phyloP scores from a whole-genome alignment of 2,329 filamentous ascomycete genomes.

The Fusarium decemcellulare region DNA sequence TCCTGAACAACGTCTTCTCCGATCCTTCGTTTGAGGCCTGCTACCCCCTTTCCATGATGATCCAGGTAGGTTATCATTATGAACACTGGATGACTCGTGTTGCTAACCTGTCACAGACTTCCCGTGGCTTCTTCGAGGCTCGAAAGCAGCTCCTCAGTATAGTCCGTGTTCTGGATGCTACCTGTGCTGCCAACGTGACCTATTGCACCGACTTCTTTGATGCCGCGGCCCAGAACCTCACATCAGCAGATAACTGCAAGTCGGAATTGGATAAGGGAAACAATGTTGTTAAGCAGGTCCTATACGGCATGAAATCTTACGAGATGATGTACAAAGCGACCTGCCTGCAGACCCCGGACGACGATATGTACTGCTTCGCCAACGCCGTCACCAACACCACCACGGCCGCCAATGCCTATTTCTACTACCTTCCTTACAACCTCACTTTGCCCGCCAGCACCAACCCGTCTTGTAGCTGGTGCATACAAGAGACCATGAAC shows the following conservation, averaged over 20 bases:
- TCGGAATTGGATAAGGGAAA: slow-evolving; percentile 78
- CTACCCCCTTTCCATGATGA: slow-evolving; percentile 86
- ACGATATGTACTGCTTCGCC: slow-evolving; percentile 83
- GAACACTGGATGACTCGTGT: not conserved
- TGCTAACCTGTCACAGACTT: slow-evolving; percentile 71
- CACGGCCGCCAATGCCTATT: slow-evolving; percentile 79
- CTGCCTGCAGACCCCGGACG: slow-evolving; percentile 79
- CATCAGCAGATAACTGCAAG: slow-evolving; percentile 75
- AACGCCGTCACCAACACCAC: slow-evolving; percentile 84
- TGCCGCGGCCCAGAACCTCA: slow-evolving; percentile 75
- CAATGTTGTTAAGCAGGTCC: slow-evolving; percentile 79
- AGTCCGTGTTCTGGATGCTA: slow-evolving; percentile 82
- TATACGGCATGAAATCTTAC: slow-evolving; percentile 83
- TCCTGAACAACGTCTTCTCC: slow-evolving; percentile 77
- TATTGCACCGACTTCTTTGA: slow-evolving; percentile 77
- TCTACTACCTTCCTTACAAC: slow-evolving; percentile 90
- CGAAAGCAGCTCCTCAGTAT: slow-evolving; percentile 79
- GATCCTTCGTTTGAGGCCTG: slow-evolving; percentile 80
- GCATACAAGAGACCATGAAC: slow-evolving; percentile 85
- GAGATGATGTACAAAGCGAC: slow-evolving; percentile 83
- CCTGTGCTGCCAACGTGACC: slow-evolving; percentile 78
- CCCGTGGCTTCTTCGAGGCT: slow-evolving; percentile 85
- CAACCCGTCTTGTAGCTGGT: slow-evolving; percentile 81
- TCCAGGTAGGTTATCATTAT: slow-evolving; percentile 73
- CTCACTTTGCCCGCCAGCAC: slow-evolving; percentile 75